phyloP scores from a whole-genome alignment of 306 rosid species.

The Fagus sylvatica region DNA sequence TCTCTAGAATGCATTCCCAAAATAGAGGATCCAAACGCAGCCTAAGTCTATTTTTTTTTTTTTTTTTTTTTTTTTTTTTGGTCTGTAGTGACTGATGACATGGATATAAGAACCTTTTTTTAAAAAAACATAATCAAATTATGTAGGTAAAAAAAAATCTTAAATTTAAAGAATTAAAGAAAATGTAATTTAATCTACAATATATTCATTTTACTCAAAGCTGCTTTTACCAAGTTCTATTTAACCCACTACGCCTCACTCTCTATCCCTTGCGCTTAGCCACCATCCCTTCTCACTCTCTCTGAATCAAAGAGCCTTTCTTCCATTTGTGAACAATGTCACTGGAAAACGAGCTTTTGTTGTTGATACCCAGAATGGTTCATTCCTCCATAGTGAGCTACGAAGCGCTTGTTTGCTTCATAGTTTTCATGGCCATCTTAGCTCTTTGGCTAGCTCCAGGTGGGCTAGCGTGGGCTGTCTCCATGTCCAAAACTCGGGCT shows the following conservation, averaged over 20 bases:
- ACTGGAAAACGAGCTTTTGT: background rate
- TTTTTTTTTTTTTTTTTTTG: too few species aligned
- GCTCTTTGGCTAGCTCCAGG: constrained; percentile 54
- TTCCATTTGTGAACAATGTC: background rate
- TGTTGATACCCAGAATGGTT: constrained; percentile 1
- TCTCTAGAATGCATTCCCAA: too few species aligned
- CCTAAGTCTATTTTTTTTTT: too few species aligned
- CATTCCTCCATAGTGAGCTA: constrained; percentile 27
- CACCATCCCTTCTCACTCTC: background rate
- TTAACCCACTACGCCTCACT: constrained; percentile 19
- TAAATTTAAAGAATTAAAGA: too few species aligned
- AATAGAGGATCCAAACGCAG: too few species aligned
- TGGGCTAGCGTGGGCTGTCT: constrained; percentile 66
- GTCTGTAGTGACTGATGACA: too few species aligned
- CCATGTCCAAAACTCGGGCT: background rate
- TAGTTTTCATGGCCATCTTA: constrained; percentile 24
- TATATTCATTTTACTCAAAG: too few species aligned
- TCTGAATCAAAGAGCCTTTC: background rate
- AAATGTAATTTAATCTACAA: too few species aligned
- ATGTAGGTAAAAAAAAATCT: too few species aligned
- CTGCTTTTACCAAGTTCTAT: constrained; percentile 12
- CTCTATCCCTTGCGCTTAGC: constrained; percentile 1
- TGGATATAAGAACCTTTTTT: too few species aligned
- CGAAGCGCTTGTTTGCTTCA: constrained; percentile 22
- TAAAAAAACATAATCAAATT: too few species aligned